These are phyloP conservation scores for Hypsizygus marmoreus DNA, from an alignment of 768 basidiomycete genomes.

Conservation along the genomic window DNA sequence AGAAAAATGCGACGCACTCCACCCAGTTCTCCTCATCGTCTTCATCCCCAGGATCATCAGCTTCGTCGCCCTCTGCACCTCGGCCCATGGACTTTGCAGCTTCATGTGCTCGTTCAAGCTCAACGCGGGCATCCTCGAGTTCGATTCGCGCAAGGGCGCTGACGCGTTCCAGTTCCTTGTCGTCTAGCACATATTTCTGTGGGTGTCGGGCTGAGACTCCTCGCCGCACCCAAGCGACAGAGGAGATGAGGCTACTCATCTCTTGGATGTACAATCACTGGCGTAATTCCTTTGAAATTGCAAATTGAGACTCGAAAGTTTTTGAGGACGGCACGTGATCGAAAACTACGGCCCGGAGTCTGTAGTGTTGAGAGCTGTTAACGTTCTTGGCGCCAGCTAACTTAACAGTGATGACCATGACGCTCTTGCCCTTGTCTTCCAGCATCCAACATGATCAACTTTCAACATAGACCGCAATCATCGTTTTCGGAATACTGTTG, in stretches of 20 bases:
- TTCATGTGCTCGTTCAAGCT: conserved; percentile 80
- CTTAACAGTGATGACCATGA: too few species aligned
- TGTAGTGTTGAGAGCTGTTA: too few species aligned
- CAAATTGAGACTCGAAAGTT: conserved; percentile 12
- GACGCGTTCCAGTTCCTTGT: conserved; percentile 86
- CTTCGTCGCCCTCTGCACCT: conserved; percentile 66
- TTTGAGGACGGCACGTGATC: conserved; percentile 20
- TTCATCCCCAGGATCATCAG: conserved; percentile 56
- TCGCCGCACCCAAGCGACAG: conserved; percentile 77
- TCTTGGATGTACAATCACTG: conserved; percentile 3
- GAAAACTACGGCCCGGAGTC: too few species aligned
- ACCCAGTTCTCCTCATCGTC: conserved; percentile 72
- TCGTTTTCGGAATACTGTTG: too few species aligned
- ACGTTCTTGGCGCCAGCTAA: too few species aligned
- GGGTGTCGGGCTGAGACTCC: conserved; percentile 79
- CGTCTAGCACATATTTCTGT: conserved; percentile 86
- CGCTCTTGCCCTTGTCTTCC: too few species aligned
- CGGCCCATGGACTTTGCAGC: conserved; percentile 72
- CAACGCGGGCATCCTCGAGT: conserved; percentile 86
- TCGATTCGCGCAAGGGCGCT: conserved; percentile 85
- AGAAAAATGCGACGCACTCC: conserved; percentile 64
- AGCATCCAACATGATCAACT: too few species aligned
- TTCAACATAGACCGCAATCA: too few species aligned
- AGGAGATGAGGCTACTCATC: conserved; percentile 80
- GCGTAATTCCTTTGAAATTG: too few species aligned